Conservation (phyloP, 2,329 filamentous ascomycete genomes). For the Diaporthe sp. region DNA sequence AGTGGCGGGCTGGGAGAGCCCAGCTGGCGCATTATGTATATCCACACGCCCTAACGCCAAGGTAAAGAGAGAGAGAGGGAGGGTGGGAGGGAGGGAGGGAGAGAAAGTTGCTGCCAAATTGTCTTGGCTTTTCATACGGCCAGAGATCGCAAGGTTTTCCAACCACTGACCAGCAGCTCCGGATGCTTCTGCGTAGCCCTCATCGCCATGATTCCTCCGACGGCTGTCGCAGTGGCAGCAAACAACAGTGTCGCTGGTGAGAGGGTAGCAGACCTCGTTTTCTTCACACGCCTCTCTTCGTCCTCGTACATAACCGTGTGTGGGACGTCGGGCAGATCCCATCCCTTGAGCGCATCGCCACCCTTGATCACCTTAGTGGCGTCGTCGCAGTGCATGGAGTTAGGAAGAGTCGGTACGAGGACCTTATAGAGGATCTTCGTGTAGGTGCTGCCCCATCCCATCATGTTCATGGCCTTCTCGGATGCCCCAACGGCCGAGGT, state of each 20-base stretch:
- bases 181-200: not conserved
- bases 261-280: not conserved
- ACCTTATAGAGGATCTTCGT: slow-evolving; percentile 5
- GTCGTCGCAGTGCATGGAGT: not conserved
- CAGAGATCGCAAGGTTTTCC: not conserved
- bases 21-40: not conserved
- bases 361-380: not conserved
- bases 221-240: not conserved
- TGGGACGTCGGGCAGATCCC: not conserved
- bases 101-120: too few species aligned
- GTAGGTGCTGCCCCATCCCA: slow-evolving; percentile 1
- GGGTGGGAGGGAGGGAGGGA: not conserved
- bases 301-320: slow-evolving; percentile 1
- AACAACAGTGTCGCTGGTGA: not conserved
- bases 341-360: not conserved
- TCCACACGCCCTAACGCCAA: not conserved
- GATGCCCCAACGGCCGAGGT: not conserved
- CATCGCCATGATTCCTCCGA: not conserved
- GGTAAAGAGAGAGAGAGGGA: not conserved
- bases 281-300: not conserved
- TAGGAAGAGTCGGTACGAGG: not conserved
- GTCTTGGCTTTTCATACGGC: not conserved
- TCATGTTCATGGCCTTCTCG: not conserved
- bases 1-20: not conserved
- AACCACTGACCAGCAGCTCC: not conserved